Evolutionary conservation across 2,329 filamentous ascomycete genomes (phyloP), one percentile per base, ranked within the genome.

Genomic region (Magnaporthales sp.): DNA sequence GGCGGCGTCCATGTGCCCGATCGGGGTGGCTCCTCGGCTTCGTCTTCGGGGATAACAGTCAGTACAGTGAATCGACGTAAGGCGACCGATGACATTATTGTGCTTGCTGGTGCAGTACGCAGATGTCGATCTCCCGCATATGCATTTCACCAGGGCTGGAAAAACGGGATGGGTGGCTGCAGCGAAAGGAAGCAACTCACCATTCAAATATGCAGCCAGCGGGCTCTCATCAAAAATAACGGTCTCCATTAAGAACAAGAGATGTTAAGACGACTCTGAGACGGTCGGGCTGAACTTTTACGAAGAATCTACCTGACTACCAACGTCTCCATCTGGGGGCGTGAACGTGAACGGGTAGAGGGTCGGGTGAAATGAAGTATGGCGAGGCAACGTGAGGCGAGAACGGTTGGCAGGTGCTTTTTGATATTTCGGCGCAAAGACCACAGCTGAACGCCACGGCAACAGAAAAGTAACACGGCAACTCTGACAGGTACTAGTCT

Each of bases 141-240:
- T 46, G 38, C 38, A 46, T 46, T n/a, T 46, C 38, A n/a, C 38
- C 3, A n/a, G 65, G 61, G 63, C 32, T 58, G 24, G 9, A 58
- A 60, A 32, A 64, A 8, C 30, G 66, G 66, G 51, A 66, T 66
- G 24, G 24, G 63, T 72, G 68, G 69, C 13, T 30, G 29, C 32
- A 22, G n/a, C 27, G 29, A 19, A 26, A 24, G 46, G n/a, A 51
- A 63, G 27, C 54, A 67, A 78, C 83, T 74, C 79, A 95, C 93
- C 93, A 87, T 93, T 89, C 72, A 97, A 87, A 80, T 95, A 95
- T 74, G 91, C 88, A 75, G 92, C 93, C 79, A 97, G 84, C 73
- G 93, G 93, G 76, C 91, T 91, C 80, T 93, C 89, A 80, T 95
- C 87, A 79, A 91, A 91, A 72, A 97, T 87, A 73, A 97, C 84